These are phyloP conservation scores for Fomitopsis pulvina DNA, from an alignment of 768 basidiomycete species.

Conservation along the genomic window DNA sequence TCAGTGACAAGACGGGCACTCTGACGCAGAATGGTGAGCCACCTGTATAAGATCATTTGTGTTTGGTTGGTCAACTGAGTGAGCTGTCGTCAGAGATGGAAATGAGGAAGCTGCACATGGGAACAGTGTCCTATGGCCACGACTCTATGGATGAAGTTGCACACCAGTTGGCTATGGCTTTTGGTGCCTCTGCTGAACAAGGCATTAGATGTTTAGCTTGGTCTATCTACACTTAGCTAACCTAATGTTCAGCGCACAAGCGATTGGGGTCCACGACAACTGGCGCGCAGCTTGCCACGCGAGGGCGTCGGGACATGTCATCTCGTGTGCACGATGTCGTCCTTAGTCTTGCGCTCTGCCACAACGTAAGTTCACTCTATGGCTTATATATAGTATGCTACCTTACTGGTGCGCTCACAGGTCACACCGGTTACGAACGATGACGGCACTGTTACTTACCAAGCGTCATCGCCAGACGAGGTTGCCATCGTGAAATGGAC, in stretches of 20 bases:
- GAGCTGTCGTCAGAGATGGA: conserved; percentile 76
- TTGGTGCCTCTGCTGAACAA: conserved; percentile 59
- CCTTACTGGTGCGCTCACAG: conserved; percentile 31
- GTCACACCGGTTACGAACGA: conserved; percentile 95
- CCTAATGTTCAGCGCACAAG: conserved; percentile 26
- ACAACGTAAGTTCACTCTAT: conserved; percentile 62
- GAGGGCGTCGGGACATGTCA: conserved; percentile 93
- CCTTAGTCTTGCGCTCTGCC: conserved; percentile 88
- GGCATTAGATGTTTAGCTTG: conserved; percentile 26
- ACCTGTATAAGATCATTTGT: background rate
- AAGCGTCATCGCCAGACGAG: conserved; percentile 98
- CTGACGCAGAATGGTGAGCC: conserved; percentile 88
- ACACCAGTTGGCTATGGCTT: conserved; percentile 83
- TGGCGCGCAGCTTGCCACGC: conserved; percentile 73
- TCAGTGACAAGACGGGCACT: conserved; percentile 98
- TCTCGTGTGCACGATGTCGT: conserved; percentile 90
- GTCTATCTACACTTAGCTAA: background rate
- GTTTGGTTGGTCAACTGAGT: background rate
- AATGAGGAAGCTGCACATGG: conserved; percentile 98
- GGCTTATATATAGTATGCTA: background rate
- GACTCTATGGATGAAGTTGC: conserved; percentile 99
- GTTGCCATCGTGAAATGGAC: conserved; percentile 99
- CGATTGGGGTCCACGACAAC: conserved; percentile 58
- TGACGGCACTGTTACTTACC: conserved; percentile 92
- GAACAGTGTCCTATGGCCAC: conserved; percentile 92